Evolutionary conservation across 2,329 filamentous ascomycete species (phyloP), one percentile per base, ranked within the genome.

Genomic region (Diaporthe sp.): DNA sequence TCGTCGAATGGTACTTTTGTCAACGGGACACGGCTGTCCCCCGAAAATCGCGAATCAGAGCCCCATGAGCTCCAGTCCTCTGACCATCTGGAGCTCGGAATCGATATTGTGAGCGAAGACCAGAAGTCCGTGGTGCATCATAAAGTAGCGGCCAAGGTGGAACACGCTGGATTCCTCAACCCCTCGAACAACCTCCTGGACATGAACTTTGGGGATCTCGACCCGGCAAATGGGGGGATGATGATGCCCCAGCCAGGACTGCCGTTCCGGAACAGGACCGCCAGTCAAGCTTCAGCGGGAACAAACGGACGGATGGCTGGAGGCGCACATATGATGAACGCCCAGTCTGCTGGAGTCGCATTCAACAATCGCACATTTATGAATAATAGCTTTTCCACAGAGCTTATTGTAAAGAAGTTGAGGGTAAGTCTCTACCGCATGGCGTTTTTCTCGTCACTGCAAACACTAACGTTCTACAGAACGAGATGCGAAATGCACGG

Each of bases 1-100:
- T 98, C 97, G 0, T 99, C 97, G 54, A 99, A 99, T 82, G 97
- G 97, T 74, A 99, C 97, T 0, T 99, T 99, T 83, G 96, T 99
- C 78, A 99, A 99, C 80, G 95, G 95, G 28, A 91, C 93, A 72
- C 92, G 97, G 40, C 84, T 99, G 75, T 98, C 97, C 2, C 94
- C 92, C 71, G 97, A 99, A 83, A 99, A 98, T 80, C 92, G 96
- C 79, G 97, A 99, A 84, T 98, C 96, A 0, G 97, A 98, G 76
- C 96, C 97, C 0, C 95, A 98, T 82, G 96, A 98, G 82, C 87
- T 99, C 45, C 93, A 96, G 80, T 95, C 96, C 75, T 93, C 95
- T 78, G 97, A 99, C 81, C 95, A 97, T 77, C 87, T 99, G 71
- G 97, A 99, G 82, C 89, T 99, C 47, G 97, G 97, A 73, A 99